Percentiles rank a stretch among this genome's conserved stretches.
phyloP scores from a whole-genome alignment of 2,329 filamentous ascomycete species.

The Verticillium nubilum region DNA sequence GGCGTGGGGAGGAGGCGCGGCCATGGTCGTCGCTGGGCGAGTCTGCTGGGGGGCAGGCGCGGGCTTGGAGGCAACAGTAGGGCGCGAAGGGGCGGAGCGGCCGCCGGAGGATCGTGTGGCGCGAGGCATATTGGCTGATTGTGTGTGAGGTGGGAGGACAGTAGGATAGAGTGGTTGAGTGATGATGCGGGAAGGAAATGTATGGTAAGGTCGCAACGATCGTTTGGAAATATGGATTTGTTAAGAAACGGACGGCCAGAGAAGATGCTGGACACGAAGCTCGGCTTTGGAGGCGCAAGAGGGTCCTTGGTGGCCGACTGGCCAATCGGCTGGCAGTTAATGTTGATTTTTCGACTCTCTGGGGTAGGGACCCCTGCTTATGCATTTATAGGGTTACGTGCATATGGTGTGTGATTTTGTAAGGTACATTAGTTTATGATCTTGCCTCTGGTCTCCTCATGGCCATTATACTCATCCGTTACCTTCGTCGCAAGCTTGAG shows the following conservation, averaged over 20 bases:
- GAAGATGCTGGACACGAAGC: constrained; percentile 10
- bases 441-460: too few relatives aligned
- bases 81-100: constrained; percentile 54
- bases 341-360: constrained; percentile 12
- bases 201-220: constrained; percentile 3
- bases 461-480: too few relatives aligned
- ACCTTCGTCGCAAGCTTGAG: too few relatives aligned
- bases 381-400: neutral
- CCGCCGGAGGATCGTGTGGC: constrained; percentile 59
- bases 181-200: constrained; percentile 10
- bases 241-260: constrained; percentile 10
- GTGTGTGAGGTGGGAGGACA: constrained; percentile 6
- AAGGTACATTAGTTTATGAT: too few relatives aligned
- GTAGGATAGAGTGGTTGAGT: constrained; percentile 4
- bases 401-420: too few relatives aligned
- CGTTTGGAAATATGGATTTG: neutral
- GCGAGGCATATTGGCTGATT: constrained; percentile 62
- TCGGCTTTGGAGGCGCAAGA: constrained; percentile 9
- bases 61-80: constrained; percentile 49
- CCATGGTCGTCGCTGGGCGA: constrained; percentile 66
- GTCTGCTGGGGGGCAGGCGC: constrained; percentile 56
- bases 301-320: constrained; percentile 12
- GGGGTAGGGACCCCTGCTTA: constrained; percentile 1
- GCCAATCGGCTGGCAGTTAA: constrained; percentile 23
- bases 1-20: constrained; percentile 40